Conservation (phyloP, 352 stramenopile genomes). For the Thraustochytrium striatum region DNA sequence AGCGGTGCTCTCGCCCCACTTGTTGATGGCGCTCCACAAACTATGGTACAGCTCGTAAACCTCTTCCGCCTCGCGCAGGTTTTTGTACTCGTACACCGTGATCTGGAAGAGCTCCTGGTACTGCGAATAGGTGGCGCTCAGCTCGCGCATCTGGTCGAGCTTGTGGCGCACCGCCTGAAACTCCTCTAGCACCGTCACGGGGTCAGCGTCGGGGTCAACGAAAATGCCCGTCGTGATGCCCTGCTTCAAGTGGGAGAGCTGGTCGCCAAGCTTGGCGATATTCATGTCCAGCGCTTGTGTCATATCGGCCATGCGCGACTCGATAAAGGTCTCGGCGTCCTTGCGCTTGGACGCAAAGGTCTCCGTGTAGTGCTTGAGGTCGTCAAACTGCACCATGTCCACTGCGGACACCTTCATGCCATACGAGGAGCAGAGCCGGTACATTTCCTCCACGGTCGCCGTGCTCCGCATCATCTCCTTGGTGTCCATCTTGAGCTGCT, state of each 20-base stretch:
- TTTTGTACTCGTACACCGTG: conserved; percentile 76
- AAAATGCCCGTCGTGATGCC: conserved; percentile 68
- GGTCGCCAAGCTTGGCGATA: conserved; percentile 82
- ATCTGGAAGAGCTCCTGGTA: conserved; percentile 86
- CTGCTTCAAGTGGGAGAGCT: conserved; percentile 67
- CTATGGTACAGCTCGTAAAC: conserved; percentile 73
- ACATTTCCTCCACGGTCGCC: conserved; percentile 84
- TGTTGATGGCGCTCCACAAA: conserved; percentile 74
- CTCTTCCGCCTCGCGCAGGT: conserved; percentile 75
- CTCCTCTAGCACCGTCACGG: conserved; percentile 55
- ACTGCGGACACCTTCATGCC: conserved; percentile 81
- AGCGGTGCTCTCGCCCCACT: conserved; percentile 74
- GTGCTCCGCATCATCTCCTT: conserved; percentile 48
- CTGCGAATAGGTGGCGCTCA: conserved; percentile 81
- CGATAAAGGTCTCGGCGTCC: conserved; percentile 72
- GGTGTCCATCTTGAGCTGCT: conserved; percentile 51
- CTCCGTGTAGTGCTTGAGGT: conserved; percentile 72
- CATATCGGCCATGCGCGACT: conserved; percentile 80
- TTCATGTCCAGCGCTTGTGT: conserved; percentile 81
- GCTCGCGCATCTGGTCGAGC: conserved; percentile 73
- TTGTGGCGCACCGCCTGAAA: conserved; percentile 64
- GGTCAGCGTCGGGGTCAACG: conserved; percentile 74
- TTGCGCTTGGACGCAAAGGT: conserved; percentile 80
- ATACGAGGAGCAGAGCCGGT: conserved; percentile 79
- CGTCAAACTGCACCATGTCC: conserved; percentile 74